phyloP scores from a whole-genome alignment of 2,329 filamentous ascomycete genomes.

The Fusarium phyllophilum region DNA sequence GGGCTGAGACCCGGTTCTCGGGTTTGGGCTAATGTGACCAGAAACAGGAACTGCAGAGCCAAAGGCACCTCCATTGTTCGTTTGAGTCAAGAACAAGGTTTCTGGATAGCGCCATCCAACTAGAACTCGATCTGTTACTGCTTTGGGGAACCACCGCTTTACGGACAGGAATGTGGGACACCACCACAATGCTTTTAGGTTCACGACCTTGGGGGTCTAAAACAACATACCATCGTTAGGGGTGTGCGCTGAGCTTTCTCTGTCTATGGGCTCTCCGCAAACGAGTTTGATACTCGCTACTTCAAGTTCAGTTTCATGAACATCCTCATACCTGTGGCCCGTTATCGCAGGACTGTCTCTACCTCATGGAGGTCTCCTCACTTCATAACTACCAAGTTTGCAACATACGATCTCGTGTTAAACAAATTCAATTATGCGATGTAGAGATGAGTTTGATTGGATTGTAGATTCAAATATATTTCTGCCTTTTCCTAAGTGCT shows the following conservation, averaged over 20 bases:
- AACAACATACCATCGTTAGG: conserved; percentile 10
- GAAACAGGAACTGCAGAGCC: neutral
- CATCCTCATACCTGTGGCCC: neutral
- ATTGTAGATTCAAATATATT: neutral
- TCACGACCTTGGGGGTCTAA: conserved; percentile 1
- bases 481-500: neutral
- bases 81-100: conserved; percentile 16
- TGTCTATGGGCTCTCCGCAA: neutral
- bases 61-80: neutral
- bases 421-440: neutral
- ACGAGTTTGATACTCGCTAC: neutral
- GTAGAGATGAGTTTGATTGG: neutral
- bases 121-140: conserved; percentile 9
- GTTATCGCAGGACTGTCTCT: neutral
- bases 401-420: neutral
- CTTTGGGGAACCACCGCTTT: neutral
- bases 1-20: conserved; percentile 16
- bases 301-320: neutral
- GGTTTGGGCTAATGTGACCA: conserved; percentile 8
- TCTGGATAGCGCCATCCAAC: neutral
- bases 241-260: neutral
- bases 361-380: neutral
- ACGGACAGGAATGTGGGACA: conserved; percentile 32
- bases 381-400: neutral
- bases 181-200: conserved; percentile 14